Conservation (phyloP, 108 stramenopile species). For the Parmales sp. region DNA sequence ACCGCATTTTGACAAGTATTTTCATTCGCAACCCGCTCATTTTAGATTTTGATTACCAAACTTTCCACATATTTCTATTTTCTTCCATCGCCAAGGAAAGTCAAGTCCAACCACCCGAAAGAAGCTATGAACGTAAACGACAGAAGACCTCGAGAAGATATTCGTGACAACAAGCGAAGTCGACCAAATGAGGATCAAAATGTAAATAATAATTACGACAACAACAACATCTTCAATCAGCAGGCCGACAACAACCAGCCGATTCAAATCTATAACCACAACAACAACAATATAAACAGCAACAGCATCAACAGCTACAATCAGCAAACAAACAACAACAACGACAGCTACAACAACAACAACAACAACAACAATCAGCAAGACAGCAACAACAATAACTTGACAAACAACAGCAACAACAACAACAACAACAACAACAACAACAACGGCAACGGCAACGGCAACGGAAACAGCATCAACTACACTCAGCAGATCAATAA, state of each 20-base stretch:
- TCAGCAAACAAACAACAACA: background rate
- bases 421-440: background rate
- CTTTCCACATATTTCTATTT: too few species aligned
- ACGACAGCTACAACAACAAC: background rate
- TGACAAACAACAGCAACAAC: background rate
- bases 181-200: background rate
- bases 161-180: background rate
- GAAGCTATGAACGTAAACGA: too few species aligned
- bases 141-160: too few species aligned
- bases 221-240: background rate
- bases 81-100: too few species aligned
- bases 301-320: background rate
- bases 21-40: too few species aligned
- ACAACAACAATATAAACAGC: background rate
- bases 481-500: background rate
- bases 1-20: too few species aligned
- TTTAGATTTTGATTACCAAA: too few species aligned
- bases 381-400: background rate
- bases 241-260: background rate
- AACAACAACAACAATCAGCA: background rate
- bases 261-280: background rate
- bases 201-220: background rate
- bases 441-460: background rate
- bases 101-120: too few species aligned
- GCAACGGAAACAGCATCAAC: background rate